Evolutionary conservation across 176 grass and related monocot species (phyloP).

Genomic region (Secale cereale): DNA sequence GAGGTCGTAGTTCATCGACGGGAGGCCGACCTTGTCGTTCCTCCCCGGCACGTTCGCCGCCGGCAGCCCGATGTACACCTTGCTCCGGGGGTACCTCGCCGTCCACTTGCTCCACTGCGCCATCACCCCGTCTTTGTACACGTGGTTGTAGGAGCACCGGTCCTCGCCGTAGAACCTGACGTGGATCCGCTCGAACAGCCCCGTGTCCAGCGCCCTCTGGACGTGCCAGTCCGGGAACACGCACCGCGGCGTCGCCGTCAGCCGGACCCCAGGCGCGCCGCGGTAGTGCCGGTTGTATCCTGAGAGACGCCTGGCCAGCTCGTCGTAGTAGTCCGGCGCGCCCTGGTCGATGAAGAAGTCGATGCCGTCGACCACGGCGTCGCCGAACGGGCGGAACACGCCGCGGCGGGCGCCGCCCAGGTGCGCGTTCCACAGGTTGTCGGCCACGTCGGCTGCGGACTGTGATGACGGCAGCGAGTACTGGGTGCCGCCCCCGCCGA

Average conservation of each 20-base stretch:
- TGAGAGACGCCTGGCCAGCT: neutral
- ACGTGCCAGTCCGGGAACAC: constrained; percentile 31
- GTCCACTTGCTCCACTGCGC: too few relatives aligned
- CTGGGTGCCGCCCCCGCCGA: neutral
- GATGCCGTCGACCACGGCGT: neutral
- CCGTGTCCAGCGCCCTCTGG: constrained; percentile 29
- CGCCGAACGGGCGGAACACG: neutral
- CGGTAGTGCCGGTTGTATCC: neutral
- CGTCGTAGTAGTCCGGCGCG: neutral
- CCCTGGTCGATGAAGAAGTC: constrained; percentile 9
- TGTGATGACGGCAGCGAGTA: neutral
- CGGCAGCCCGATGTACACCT: too few relatives aligned
- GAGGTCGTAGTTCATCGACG: too few relatives aligned
- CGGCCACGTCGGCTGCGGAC: neutral
- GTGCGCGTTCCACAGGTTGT: neutral
- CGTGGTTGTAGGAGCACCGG: too few relatives aligned
- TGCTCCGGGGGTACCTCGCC: too few relatives aligned
- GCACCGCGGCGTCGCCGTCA: constrained; percentile 41
- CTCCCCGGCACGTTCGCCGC: too few relatives aligned
- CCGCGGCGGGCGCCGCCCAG: neutral
- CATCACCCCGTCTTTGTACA: too few relatives aligned
- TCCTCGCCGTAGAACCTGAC: constrained; percentile 33
- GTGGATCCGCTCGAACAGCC: constrained; percentile 38
- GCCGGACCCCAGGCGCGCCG: neutral
- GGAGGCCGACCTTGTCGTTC: too few relatives aligned